These are phyloP conservation scores for Syncephalastrum sp. DNA, from an alignment of 371 early-diverging fungal species.

Conservation along the genomic window DNA sequence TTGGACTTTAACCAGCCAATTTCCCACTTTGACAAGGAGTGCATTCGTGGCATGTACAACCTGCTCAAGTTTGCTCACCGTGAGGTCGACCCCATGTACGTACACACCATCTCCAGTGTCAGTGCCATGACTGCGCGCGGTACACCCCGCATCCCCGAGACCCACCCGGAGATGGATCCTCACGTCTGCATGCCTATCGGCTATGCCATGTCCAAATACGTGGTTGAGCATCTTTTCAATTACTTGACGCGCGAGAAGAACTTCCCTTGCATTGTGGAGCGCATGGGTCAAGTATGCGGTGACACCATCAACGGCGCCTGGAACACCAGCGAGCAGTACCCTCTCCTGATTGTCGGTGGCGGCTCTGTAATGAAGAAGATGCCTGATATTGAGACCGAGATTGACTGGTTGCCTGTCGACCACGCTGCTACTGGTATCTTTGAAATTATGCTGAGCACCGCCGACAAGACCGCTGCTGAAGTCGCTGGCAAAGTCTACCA, in stretches of 20 bases:
- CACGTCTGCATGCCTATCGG: conserved; percentile 33
- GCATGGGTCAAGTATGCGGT: conserved; percentile 41
- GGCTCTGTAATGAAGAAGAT: conserved; percentile 28
- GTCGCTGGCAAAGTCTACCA: conserved; percentile 19
- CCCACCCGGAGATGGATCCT: conserved; percentile 22
- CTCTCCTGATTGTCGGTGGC: conserved; percentile 35
- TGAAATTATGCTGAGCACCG: conserved; percentile 24
- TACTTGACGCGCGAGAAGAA: conserved; percentile 25
- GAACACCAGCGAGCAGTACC: conserved; percentile 41
- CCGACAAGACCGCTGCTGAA: conserved; percentile 5
- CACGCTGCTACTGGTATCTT: conserved; percentile 26
- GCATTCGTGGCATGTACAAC: conserved; percentile 29
- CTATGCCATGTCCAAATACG: conserved; percentile 39
- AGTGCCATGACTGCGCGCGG: conserved; percentile 14
- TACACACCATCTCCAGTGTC: conserved; percentile 34
- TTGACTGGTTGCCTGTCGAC: conserved; percentile 38
- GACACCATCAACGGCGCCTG: conserved; percentile 34
- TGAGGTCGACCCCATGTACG: conserved; percentile 27
- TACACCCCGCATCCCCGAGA: conserved; percentile 19
- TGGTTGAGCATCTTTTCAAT: conserved; percentile 28
- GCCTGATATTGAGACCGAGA: conserved; percentile 19
- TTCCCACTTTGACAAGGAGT: conserved; percentile 27
- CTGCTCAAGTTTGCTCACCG: conserved; percentile 30
- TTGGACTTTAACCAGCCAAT: conserved; percentile 31
- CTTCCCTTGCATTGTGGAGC: conserved; percentile 27